Conservation (phyloP, 768 basidiomycete species). For the Rhodotorula babjevae region DNA sequence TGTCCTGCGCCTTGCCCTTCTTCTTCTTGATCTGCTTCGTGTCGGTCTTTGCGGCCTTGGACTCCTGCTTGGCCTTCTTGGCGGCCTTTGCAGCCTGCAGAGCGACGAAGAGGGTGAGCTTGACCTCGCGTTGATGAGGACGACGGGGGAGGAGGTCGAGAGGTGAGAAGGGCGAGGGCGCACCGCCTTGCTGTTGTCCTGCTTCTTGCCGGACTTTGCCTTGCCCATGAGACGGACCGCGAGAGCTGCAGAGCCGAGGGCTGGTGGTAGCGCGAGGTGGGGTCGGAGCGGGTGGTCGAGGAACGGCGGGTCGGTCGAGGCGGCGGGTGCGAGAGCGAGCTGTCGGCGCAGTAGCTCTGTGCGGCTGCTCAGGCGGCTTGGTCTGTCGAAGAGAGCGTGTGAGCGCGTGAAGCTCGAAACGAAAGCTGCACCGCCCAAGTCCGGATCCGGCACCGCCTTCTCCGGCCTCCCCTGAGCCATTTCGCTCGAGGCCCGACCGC, state of each 20-base stretch:
- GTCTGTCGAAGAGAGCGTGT: too few species aligned
- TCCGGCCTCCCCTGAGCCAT: too few species aligned
- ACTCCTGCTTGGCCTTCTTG: conserved; percentile 60
- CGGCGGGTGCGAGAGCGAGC: too few species aligned
- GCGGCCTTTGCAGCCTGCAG: conserved; percentile 47
- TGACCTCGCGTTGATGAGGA: background rate
- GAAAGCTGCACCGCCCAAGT: too few species aligned
- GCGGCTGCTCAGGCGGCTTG: too few species aligned
- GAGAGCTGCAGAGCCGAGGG: too few species aligned
- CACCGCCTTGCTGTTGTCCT: conserved; percentile 8
- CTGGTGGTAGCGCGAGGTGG: background rate
- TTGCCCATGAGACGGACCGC: background rate
- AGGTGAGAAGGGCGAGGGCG: background rate
- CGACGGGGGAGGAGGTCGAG: background rate
- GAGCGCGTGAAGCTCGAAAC: too few species aligned
- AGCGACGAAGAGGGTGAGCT: background rate
- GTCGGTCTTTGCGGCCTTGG: conserved; percentile 53
- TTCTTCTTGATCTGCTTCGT: conserved; percentile 56
- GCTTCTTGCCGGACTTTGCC: conserved; percentile 5
- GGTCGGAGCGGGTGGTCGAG: background rate
- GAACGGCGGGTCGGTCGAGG: too few species aligned
- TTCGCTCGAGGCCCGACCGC: too few species aligned
- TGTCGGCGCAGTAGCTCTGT: too few species aligned
- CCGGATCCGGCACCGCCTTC: too few species aligned
- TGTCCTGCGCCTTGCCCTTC: conserved; percentile 29